Conservation (phyloP, 495 filamentous ascomycete genomes). For the Hyaloscypha bicolor region DNA sequence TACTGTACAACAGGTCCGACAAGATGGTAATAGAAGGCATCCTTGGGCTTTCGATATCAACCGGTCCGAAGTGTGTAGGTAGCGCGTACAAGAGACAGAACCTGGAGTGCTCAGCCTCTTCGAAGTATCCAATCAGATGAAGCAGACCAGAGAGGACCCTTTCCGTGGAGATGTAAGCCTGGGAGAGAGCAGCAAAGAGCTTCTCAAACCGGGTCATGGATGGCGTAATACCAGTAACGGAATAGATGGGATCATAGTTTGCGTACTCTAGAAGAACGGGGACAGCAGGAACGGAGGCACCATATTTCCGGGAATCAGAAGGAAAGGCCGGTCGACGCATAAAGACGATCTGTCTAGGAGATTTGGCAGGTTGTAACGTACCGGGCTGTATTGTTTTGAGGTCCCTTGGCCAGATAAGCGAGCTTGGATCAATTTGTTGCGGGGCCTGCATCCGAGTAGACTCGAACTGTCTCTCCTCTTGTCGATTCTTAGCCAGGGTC, state of each 20-base stretch:
- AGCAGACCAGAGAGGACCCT: constrained; percentile 62
- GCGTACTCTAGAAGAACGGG: constrained; percentile 72
- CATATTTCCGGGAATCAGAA: constrained; percentile 41
- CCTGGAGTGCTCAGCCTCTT: constrained; percentile 74
- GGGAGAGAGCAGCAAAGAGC: constrained; percentile 55
- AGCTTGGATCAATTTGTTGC: constrained; percentile 50
- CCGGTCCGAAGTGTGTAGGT: constrained; percentile 62
- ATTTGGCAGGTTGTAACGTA: constrained; percentile 33
- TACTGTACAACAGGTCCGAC: constrained; percentile 49
- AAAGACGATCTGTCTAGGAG: constrained; percentile 53
- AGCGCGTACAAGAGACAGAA: constrained; percentile 85
- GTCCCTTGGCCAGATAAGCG: constrained; percentile 36
- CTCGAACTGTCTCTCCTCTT: constrained; percentile 52
- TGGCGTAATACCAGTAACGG: constrained; percentile 62
- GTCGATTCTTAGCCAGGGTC: constrained; percentile 23
- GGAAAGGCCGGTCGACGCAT: constrained; percentile 51
- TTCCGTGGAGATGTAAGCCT: constrained; percentile 51
- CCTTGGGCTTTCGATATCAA: constrained; percentile 51
- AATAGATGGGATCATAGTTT: constrained; percentile 63
- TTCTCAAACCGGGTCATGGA: constrained; percentile 65
- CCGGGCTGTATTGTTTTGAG: constrained; percentile 42
- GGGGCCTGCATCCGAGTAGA: constrained; percentile 57
- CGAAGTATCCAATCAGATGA: constrained; percentile 80
- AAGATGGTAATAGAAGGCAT: constrained; percentile 52
- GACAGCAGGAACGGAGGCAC: constrained; percentile 36